Percentiles rank a stretch among this genome's conserved stretches.
phyloP scores from a whole-genome alignment of 139 green algal genomes.

The Tetraselmis chui region DNA sequence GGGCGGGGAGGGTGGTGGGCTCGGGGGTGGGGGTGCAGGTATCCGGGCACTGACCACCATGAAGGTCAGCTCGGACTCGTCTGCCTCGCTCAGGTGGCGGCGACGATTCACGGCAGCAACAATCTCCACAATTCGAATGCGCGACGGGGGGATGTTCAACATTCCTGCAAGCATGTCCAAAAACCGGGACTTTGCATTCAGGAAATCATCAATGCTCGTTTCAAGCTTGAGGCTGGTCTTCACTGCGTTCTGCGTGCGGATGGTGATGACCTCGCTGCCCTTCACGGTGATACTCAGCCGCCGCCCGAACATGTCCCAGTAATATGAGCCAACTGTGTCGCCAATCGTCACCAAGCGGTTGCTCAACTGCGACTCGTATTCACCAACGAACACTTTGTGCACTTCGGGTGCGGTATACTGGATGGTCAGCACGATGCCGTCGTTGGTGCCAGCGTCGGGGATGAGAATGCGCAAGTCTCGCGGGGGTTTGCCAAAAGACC shows the following conservation, averaged over 20 bases:
- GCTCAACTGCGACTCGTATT: background rate
- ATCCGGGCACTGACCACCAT: background rate
- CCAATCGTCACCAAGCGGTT: background rate
- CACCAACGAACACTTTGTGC: slow-evolving; percentile 2
- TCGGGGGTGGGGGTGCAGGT: background rate
- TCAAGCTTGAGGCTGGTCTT: background rate
- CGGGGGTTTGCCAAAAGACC: slow-evolving; percentile 1
- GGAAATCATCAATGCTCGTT: background rate
- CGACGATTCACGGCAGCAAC: background rate
- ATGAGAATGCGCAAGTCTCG: background rate
- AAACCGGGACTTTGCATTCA: background rate
- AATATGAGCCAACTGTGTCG: background rate
- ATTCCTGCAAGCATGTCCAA: background rate
- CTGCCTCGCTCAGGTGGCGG: background rate
- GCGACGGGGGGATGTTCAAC: background rate
- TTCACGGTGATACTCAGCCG: slow-evolving; percentile 1
- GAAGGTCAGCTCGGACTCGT: background rate
- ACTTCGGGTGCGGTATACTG: slow-evolving; percentile 6
- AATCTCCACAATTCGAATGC: slow-evolving; percentile 16
- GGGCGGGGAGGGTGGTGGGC: no score
- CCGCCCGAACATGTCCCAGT: slow-evolving; percentile 1
- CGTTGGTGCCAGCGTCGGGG: background rate
- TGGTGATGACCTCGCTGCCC: background rate
- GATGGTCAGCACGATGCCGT: slow-evolving; percentile 5
- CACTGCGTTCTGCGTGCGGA: slow-evolving; percentile 11